phyloP scores from a whole-genome alignment of 805 yeast species.

The Saccharomycopsis oosterbeekiorum region DNA sequence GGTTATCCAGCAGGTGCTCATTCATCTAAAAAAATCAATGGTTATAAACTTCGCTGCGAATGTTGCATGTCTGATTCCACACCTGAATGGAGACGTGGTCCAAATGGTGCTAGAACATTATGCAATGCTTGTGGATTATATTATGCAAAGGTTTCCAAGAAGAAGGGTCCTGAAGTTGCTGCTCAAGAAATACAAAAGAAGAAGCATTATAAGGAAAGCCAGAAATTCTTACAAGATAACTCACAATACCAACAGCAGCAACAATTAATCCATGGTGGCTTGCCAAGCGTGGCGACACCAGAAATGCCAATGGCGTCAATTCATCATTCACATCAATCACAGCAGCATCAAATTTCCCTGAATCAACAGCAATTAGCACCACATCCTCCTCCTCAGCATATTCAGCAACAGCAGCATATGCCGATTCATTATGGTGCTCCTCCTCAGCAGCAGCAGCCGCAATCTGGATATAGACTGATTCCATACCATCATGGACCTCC shows the following conservation, averaged over 20 bases:
- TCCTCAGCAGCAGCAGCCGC: background rate
- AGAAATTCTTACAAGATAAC: background rate
- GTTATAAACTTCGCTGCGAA: slow-evolving; percentile 25
- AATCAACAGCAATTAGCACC: background rate
- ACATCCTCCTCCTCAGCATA: background rate
- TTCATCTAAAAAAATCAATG: background rate
- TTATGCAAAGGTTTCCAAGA: slow-evolving; percentile 57
- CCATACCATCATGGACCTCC: background rate
- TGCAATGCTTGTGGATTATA: slow-evolving; percentile 81
- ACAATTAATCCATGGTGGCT: background rate
- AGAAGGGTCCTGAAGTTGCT: slow-evolving; percentile 44
- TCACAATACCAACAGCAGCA: slow-evolving; percentile 3
- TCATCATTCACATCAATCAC: background rate
- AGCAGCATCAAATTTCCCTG: background rate
- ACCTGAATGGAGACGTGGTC: slow-evolving; percentile 82
- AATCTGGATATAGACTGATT: background rate
- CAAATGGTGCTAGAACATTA: slow-evolving; percentile 62
- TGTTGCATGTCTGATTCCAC: slow-evolving; percentile 50
- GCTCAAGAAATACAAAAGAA: slow-evolving; percentile 30
- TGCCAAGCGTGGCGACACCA: background rate
- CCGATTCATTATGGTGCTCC: background rate
- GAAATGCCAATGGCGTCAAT: background rate
- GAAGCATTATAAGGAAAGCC: slow-evolving; percentile 11
- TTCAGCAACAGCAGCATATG: background rate
- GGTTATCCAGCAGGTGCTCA: background rate